These are phyloP conservation scores for Mycena olivaceomarginata DNA, from an alignment of 768 basidiomycete species.

Conservation along the genomic window DNA sequence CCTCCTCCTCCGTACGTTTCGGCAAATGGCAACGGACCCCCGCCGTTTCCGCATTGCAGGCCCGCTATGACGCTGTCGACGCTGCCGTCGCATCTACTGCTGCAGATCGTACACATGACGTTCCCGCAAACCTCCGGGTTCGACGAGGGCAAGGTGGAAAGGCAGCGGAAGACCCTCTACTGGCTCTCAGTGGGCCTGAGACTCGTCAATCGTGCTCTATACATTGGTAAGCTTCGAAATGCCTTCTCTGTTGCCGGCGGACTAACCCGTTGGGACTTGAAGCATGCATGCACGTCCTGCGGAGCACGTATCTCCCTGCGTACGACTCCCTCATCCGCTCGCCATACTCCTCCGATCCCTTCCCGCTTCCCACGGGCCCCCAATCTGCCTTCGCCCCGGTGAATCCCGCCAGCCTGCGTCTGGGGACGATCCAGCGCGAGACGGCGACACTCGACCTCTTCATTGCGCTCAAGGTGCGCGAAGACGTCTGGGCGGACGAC, in stretches of 20 bases:
- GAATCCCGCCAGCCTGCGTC: slow-evolving; percentile 46
- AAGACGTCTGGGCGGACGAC: slow-evolving; percentile 88
- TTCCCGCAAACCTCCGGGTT: slow-evolving; percentile 68
- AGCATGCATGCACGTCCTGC: slow-evolving; percentile 90
- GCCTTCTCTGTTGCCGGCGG: slow-evolving; percentile 9
- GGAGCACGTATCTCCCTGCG: slow-evolving; percentile 82
- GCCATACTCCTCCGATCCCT: slow-evolving; percentile 88
- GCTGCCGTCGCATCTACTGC: slow-evolving; percentile 78
- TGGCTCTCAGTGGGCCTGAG: slow-evolving; percentile 82
- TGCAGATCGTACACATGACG: slow-evolving; percentile 80
- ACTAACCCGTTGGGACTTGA: neutral
- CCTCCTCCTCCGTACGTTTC: slow-evolving; percentile 41
- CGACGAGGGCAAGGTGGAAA: slow-evolving; percentile 66
- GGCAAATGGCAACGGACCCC: slow-evolving; percentile 41
- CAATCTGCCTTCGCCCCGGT: slow-evolving; percentile 48
- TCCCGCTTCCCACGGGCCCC: slow-evolving; percentile 68
- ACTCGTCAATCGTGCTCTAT: slow-evolving; percentile 79
- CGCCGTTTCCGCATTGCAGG: slow-evolving; percentile 47
- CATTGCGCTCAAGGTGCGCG: slow-evolving; percentile 86
- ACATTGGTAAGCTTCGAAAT: slow-evolving; percentile 70
- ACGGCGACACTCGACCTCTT: slow-evolving; percentile 85
- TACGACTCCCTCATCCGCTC: slow-evolving; percentile 78
- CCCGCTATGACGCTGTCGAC: slow-evolving; percentile 50
- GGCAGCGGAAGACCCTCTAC: slow-evolving; percentile 80
- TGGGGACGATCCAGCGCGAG: slow-evolving; percentile 80